Evolutionary conservation across 2,329 filamentous ascomycete genomes (phyloP).

Genomic region (Tolypocladium pustulatum): DNA sequence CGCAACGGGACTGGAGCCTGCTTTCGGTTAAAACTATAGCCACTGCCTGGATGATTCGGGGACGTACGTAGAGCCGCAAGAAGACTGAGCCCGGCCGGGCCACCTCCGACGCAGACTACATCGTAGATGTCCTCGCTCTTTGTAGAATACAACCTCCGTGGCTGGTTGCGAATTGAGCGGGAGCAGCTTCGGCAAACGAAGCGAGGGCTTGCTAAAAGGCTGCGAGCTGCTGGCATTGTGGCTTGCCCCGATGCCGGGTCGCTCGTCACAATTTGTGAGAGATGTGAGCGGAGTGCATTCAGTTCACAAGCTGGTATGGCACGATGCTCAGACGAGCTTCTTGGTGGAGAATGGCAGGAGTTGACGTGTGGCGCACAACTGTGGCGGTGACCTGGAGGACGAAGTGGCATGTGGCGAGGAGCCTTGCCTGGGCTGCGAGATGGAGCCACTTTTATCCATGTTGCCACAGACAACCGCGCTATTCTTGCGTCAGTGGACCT

Average conservation of each 20-base stretch:
- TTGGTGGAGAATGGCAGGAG: neutral
- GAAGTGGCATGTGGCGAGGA: too few species aligned
- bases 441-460: conserved; percentile 7
- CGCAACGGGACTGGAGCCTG: conserved; percentile 67
- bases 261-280: neutral
- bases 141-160: conserved; percentile 31
- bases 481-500: conserved; percentile 20
- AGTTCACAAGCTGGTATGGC: neutral
- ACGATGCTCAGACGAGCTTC: neutral
- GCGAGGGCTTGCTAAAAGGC: conserved; percentile 14
- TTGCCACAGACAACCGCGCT: conserved; percentile 30
- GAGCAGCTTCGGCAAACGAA: conserved; percentile 39
- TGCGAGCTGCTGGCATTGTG: conserved; percentile 16
- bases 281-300: too few species aligned
- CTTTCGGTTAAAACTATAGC: neutral
- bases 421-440: neutral
- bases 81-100: conserved; percentile 78
- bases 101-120: conserved; percentile 84
- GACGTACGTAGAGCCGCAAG: conserved; percentile 60
- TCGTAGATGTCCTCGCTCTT: conserved; percentile 68
- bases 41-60: neutral
- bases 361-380: neutral
- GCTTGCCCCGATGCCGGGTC: neutral
- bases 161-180: conserved; percentile 23
- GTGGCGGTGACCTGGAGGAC: neutral